Evolutionary conservation across 1,284 basidiomycete species (phyloP).

Genomic region (Ustilago lituana): DNA sequence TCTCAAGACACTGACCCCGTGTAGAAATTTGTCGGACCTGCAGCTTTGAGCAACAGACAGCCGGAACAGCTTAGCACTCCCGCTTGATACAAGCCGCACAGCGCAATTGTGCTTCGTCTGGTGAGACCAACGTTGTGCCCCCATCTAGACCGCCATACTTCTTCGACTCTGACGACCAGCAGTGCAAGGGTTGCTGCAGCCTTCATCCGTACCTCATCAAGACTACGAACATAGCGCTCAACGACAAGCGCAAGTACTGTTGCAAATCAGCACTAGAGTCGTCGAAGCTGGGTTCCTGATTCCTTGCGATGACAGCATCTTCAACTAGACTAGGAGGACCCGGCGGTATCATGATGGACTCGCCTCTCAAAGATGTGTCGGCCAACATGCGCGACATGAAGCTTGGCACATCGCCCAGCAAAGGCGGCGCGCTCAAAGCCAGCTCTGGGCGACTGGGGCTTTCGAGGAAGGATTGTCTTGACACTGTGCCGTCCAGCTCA

Average conservation of each 20-base stretch:
- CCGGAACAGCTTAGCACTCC: background rate
- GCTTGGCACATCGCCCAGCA: constrained; percentile 39
- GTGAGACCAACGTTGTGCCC: no score
- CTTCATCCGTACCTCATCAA: no score
- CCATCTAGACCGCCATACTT: background rate
- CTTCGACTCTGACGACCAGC: background rate
- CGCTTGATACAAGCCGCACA: no score
- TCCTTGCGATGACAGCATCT: background rate
- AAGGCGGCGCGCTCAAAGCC: constrained; percentile 27
- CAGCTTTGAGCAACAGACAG: constrained; percentile 14
- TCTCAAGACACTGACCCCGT: background rate
- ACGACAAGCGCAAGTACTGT: no score
- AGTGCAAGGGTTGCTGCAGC: background rate
- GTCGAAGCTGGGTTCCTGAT: no score
- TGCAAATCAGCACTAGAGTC: no score
- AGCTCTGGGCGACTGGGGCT: constrained; percentile 19
- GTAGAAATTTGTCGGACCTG: constrained; percentile 41
- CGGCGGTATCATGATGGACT: constrained; percentile 30
- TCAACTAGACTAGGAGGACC: background rate
- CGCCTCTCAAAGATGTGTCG: constrained; percentile 52
- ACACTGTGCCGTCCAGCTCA: constrained; percentile 28
- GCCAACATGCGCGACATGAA: constrained; percentile 50
- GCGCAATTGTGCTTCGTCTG: no score
- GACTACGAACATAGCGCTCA: no score
- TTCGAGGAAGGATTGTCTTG: constrained; percentile 48